Conservation (phyloP, 2,329 filamentous ascomycete genomes). For the Trichoderma semiorbis region DNA sequence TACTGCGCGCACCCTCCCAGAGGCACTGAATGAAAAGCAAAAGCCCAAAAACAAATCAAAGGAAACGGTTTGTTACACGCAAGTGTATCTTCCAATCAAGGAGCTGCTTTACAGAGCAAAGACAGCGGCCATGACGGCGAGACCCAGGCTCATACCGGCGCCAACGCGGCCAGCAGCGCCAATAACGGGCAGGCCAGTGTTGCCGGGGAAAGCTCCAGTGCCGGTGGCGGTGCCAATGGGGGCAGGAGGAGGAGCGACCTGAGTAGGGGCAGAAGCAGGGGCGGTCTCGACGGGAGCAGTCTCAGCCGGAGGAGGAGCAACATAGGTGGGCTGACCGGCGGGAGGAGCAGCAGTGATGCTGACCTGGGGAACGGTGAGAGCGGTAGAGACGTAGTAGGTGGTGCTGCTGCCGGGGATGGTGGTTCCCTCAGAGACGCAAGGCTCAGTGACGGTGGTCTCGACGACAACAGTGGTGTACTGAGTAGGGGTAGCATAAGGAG, state of each 20-base stretch:
- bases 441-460: constrained; percentile 46
- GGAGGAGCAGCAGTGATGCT: constrained; percentile 36
- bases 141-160: constrained; percentile 45
- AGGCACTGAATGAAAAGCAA: constrained; percentile 1
- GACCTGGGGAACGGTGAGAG: constrained; percentile 52
- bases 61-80: background rate
- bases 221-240: constrained; percentile 33
- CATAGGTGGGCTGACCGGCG: constrained; percentile 37
- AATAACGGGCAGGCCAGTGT: constrained; percentile 35
- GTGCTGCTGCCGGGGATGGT: constrained; percentile 44
- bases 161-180: constrained; percentile 40
- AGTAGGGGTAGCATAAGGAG: constrained; percentile 47
- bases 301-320: constrained; percentile 27
- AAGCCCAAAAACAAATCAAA: background rate
- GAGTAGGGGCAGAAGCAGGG: constrained; percentile 20
- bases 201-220: constrained; percentile 34
- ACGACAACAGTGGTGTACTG: constrained; percentile 50
- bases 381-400: constrained; percentile 49
- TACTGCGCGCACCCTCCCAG: background rate
- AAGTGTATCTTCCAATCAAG: background rate
- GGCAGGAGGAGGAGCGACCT: constrained; percentile 25
- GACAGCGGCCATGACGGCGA: constrained; percentile 43
- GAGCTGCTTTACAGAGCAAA: constrained; percentile 43
- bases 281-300: background rate
- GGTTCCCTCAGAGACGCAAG: constrained; percentile 47